A percentile compares a stretch with the other conserved stretches of the same genome.
Conservation (phyloP, 73 alveolate genomes). For the Tetrahymena malaccensis region DNA sequence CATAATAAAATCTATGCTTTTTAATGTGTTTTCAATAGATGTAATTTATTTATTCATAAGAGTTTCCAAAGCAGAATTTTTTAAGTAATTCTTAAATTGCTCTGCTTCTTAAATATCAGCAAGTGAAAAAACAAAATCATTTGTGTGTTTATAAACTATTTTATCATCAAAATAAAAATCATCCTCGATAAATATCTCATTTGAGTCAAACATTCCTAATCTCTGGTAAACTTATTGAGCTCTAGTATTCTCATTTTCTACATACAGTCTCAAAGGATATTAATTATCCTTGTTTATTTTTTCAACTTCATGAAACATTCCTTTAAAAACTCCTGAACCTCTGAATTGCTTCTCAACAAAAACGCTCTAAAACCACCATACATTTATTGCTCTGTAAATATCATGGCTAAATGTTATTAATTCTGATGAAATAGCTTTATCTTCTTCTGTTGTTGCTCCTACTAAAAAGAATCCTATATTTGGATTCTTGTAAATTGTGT, state of each 20-base stretch:
- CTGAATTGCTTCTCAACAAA: neutral
- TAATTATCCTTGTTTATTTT: neutral
- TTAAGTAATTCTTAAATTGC: neutral
- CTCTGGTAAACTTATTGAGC: neutral
- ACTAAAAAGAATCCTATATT: neutral
- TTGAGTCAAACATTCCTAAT: neutral
- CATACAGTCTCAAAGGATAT: neutral
- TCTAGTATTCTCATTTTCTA: neutral
- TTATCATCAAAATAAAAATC: neutral
- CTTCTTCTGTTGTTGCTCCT: neutral
- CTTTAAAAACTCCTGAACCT: neutral
- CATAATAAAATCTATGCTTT: neutral
- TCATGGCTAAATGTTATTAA: neutral
- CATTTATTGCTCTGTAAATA: neutral
- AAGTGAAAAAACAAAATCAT: neutral
- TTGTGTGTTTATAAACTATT: neutral
- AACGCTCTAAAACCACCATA: neutral
- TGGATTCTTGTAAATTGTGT: neutral
- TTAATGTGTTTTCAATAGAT: neutral
- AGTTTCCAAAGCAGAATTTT: neutral
- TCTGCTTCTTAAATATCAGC: neutral
- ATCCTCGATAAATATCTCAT: neutral
- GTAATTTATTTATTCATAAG: neutral
- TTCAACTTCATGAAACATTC: neutral
- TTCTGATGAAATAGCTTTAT: neutral